These are phyloP conservation scores for Neurospora sp. DNA, from an alignment of 495 filamentous ascomycete species.

Conservation along the genomic window DNA sequence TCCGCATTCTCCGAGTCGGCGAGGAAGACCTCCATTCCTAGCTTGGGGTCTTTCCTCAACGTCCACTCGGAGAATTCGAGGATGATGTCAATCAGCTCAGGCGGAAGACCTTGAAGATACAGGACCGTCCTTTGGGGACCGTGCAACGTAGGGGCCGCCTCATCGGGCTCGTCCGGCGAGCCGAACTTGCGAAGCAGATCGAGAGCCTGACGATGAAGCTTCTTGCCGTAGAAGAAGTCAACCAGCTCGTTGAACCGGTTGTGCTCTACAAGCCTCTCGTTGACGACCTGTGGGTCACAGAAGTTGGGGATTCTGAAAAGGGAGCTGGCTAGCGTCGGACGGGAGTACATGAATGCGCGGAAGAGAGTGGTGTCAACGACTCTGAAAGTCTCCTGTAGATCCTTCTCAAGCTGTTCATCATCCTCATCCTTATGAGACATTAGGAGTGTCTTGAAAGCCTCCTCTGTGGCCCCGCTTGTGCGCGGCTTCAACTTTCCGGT, in stretches of 20 bases:
- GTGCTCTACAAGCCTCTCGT: slow-evolving; percentile 79
- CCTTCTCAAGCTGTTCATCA: slow-evolving; percentile 55
- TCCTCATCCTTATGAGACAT: slow-evolving; percentile 37
- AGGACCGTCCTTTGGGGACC: slow-evolving; percentile 75
- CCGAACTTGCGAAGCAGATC: slow-evolving; percentile 78
- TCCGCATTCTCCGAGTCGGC: slow-evolving; percentile 94
- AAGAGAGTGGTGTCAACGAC: slow-evolving; percentile 92
- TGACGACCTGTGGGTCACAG: slow-evolving; percentile 91
- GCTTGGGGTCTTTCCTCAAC: slow-evolving; percentile 52
- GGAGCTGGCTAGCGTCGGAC: slow-evolving; percentile 72
- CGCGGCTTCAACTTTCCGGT: slow-evolving; percentile 58
- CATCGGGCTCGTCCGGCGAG: slow-evolving; percentile 52
- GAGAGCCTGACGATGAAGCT: slow-evolving; percentile 78
- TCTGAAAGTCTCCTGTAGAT: slow-evolving; percentile 62
- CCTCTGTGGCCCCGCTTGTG: slow-evolving; percentile 43
- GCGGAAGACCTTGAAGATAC: slow-evolving; percentile 83
- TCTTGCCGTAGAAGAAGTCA: slow-evolving; percentile 94
- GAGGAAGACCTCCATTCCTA: slow-evolving; percentile 93
- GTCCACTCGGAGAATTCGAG: slow-evolving; percentile 91
- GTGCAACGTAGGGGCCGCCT: slow-evolving; percentile 55
- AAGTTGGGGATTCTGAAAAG: slow-evolving; percentile 96
- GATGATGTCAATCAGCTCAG: slow-evolving; percentile 82
- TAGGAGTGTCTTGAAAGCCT: slow-evolving; percentile 40
- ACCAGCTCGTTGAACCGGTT: slow-evolving; percentile 89
- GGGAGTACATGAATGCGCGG: slow-evolving; percentile 82